Percentiles rank a stretch among this genome's conserved stretches.
phyloP scores from a whole-genome alignment of 1,284 basidiomycete genomes.

The Veloporphyrellus conicus region DNA sequence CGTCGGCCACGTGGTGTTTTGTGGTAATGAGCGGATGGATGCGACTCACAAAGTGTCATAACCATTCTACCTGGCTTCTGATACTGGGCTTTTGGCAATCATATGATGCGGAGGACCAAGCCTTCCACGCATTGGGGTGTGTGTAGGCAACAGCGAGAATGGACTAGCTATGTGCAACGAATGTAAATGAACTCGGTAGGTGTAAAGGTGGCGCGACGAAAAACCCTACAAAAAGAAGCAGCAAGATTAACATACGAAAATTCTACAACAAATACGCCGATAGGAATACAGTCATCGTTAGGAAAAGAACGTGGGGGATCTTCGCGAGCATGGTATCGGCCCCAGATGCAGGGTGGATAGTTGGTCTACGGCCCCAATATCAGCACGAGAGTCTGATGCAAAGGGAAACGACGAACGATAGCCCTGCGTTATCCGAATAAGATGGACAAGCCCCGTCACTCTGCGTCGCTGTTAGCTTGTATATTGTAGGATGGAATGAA shows the following conservation, averaged over 20 bases:
- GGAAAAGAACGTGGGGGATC: constrained; percentile 17
- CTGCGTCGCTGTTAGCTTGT: constrained; percentile 28
- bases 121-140: constrained; percentile 2
- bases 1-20: constrained; percentile 57
- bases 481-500: constrained; percentile 3
- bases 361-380: constrained; percentile 21
- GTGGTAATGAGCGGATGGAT: constrained; percentile 48
- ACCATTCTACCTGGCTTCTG: background rate
- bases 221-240: background rate
- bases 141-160: background rate
- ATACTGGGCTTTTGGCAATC: too few species aligned
- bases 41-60: background rate
- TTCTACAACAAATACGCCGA: constrained; percentile 21
- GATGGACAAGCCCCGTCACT: constrained; percentile 63
- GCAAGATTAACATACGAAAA: background rate
- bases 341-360: constrained; percentile 23
- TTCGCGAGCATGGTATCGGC: constrained; percentile 13
- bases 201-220: constrained; percentile 5
- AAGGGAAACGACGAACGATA: constrained; percentile 49
- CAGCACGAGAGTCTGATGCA: constrained; percentile 1
- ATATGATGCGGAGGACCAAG: background rate
- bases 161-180: background rate
- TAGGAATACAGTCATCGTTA: constrained; percentile 20
- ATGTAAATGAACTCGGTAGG: background rate
- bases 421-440: constrained; percentile 62